Evolutionary conservation across 177 flowering plant genomes (phyloP).

Genomic region (Vitis hybrid): DNA sequence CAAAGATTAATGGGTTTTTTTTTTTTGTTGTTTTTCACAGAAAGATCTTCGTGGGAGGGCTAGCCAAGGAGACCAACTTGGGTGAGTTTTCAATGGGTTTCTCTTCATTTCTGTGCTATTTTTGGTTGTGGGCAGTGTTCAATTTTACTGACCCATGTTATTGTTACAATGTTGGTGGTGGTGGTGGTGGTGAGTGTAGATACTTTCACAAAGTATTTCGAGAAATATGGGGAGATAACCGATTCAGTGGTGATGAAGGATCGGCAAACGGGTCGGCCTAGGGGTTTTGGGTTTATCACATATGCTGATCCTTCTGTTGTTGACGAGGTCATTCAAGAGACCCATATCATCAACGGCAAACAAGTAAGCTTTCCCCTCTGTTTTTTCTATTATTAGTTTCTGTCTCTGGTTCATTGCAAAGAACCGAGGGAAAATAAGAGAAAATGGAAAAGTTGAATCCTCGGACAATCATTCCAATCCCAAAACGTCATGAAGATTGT

Average conservation of each 20-base stretch:
- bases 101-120: no score
- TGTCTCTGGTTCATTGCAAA: neutral
- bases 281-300: conserved; percentile 69
- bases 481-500: no score
- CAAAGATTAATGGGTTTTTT: neutral
- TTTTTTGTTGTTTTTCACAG: neutral
- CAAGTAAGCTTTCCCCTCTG: conserved; percentile 29
- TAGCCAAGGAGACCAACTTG: no score
- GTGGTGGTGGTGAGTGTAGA: no score
- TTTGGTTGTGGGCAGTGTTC: no score
- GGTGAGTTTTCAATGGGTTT: no score
- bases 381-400: neutral
- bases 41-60: no score
- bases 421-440: neutral
- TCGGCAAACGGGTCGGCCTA: conserved; percentile 36
- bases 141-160: no score
- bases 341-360: conserved; percentile 57
- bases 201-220: no score
- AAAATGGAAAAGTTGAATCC: neutral
- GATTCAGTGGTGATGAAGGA: neutral
- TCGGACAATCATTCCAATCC: neutral
- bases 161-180: no score
- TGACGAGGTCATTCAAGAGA: conserved; percentile 57
- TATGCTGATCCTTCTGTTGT: conserved; percentile 68
- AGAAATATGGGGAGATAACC: no score